Evolutionary conservation across 2,329 filamentous ascomycete genomes (phyloP).

Genomic region (Alternaria infectoria): DNA sequence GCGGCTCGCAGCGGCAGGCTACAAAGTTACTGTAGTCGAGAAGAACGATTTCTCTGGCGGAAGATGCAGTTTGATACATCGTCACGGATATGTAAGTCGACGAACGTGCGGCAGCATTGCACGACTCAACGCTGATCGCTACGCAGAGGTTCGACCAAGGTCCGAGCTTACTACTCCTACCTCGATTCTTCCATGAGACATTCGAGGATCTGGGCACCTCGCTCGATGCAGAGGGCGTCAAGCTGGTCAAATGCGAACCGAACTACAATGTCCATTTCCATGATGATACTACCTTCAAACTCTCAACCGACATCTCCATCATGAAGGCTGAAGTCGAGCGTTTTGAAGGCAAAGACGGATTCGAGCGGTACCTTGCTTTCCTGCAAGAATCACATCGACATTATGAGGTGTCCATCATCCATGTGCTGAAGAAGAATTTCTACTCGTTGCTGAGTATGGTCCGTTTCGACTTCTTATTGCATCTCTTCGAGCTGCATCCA

Average conservation of each 20-base stretch:
- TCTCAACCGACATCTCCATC: conserved; percentile 70
- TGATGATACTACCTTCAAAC: conserved; percentile 68
- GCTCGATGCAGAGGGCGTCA: conserved; percentile 68
- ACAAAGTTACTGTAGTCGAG: conserved; percentile 76
- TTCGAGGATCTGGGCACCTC: conserved; percentile 73
- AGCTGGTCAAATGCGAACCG: conserved; percentile 73
- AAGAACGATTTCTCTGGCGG: conserved; percentile 77
- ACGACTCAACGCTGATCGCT: background rate
- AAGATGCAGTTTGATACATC: conserved; percentile 69
- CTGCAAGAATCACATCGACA: conserved; percentile 71
- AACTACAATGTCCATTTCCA: conserved; percentile 79
- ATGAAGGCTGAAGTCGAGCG: conserved; percentile 76
- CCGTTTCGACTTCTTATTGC: conserved; percentile 63
- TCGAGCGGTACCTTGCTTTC: conserved; percentile 71
- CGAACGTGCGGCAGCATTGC: background rate
- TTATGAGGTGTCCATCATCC: conserved; percentile 70
- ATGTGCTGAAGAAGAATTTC: conserved; percentile 73
- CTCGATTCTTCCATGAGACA: conserved; percentile 71
- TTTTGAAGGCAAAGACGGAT: conserved; percentile 75
- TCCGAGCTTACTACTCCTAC: conserved; percentile 74
- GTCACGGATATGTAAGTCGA: conserved; percentile 61
- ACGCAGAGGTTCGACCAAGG: conserved; percentile 74
- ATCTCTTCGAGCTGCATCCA: conserved; percentile 69
- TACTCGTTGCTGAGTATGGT: conserved; percentile 64
- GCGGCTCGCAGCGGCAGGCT: conserved; percentile 72